Base-by-base conservation (phyloP, 1,284 basidiomycete species). In the Irpex sp. region DNA sequence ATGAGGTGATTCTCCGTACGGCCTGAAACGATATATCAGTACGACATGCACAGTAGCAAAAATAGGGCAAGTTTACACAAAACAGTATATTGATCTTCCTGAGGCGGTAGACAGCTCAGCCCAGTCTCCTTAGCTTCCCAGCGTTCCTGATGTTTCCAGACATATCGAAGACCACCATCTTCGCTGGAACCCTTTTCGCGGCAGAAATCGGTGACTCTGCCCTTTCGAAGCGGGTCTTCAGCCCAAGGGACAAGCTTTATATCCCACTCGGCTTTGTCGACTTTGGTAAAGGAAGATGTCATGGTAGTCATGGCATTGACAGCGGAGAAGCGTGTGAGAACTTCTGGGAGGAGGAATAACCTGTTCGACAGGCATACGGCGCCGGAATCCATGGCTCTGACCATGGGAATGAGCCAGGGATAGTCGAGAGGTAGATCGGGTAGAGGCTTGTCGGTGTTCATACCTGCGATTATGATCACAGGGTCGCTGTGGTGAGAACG, bases 251-350 rank as follows among this genome's bases (percentile, higher is more conserved):
- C 65, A 13, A 72, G 60, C 49, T 64, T 58, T 11, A 69, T 60
- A 9, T 64, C 57, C 70, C 66, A 71, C 19, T 64, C 59, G 17
- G 64, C 66, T 38, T 62, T 66, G 8, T 67, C 62, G 36, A 71
- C 64, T 13, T 66, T 69, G 13, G 66, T 61, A 47, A 69, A 71
- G 4, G 60, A 60, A 3, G 74, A 69, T 8, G 74, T 64, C 55
- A 75, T 64, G 3, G 74, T 74, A 0, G 73, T 75, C 49, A 64
- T 49, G 7, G 67, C 64, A 62, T 75, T 75, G 66, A 75, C 60
- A 26, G 61, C 52, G 37, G 70, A 67, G 13, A 75, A 66, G 48
- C 64, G 60, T 8, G 55, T 48, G 11, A 74, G 67, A 2, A 75
- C 62, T 13, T 61, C 62, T 1, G 57, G 61, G 2, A 67, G 61